Conservation (phyloP, 331 rosid genomes). For the Spiraea crenata region DNA sequence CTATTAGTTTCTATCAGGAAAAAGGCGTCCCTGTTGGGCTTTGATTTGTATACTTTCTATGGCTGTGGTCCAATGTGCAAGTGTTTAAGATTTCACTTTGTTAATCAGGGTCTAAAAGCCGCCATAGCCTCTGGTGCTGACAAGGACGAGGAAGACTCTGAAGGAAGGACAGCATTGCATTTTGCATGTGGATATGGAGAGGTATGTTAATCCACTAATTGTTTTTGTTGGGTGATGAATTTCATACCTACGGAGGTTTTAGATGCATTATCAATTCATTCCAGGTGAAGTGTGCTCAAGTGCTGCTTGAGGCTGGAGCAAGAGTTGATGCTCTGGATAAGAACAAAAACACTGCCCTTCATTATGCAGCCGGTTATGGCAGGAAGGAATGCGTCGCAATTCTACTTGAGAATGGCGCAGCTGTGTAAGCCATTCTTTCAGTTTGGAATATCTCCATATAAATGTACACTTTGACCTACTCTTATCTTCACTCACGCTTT, state of each 20-base stretch:
- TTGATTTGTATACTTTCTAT: neutral
- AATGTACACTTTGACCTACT: neutral
- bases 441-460: neutral
- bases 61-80: neutral
- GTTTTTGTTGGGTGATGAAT: neutral
- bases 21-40: no score
- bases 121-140: constrained; percentile 85
- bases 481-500: neutral
- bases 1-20: neutral
- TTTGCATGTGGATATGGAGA: constrained; percentile 99
- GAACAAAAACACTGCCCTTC: constrained; percentile 97
- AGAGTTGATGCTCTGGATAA: constrained; percentile 93
- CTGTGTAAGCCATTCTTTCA: constrained; percentile 61
- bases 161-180: constrained; percentile 97
- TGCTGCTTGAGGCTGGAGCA: constrained; percentile 93
- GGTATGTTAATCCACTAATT: constrained; percentile 49
- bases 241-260: neutral
- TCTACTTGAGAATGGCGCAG: constrained; percentile 88
- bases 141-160: constrained; percentile 95
- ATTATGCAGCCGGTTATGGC: constrained; percentile 98
- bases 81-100: neutral
- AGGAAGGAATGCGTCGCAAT: constrained; percentile 95
- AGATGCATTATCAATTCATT: constrained; percentile 15
- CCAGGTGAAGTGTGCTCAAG: constrained; percentile 92
- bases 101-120: constrained; percentile 74